Evolutionary conservation across 345 rosid species (phyloP), one percentile per base, ranked within the genome.

Genomic region (Ceriops zippeliana): DNA sequence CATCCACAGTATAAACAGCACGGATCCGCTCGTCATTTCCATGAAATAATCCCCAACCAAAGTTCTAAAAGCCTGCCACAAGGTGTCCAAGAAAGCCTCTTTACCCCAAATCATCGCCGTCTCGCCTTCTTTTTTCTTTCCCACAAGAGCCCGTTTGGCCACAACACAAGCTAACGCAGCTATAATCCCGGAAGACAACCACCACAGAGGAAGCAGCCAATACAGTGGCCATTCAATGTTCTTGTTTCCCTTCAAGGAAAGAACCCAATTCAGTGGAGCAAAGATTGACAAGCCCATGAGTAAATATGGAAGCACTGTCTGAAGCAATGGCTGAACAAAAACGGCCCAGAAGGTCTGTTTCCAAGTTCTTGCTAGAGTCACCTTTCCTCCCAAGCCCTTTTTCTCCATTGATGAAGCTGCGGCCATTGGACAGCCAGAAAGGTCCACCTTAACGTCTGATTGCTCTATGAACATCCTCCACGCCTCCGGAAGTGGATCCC

Each of bases 361-460:
- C 87, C 80, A 73, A 20, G 83, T 77, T 59, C 89, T 86, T 26
- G 78, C 83, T 3, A 86, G 75, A 7, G 87, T 84, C 59, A 84
- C 80, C 42, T 77, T 75, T 30, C 61, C 65, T 34, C 63, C 65
- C 0, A 63, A 26, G 6, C 63, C 75, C 26, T 75, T 76, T 61
- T 66, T 82, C 76, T 71, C 67, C 22, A 62, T 7, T 5, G 76
- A 61, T 63, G 82, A 8, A 7, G 77, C 66, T 65, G 83, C 89
- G 1, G 89, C 87, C 86, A 84, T 81, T 62, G 89, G 90, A 76
- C 89, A 86, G 1, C 87, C 89, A 1, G 93, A 80, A 35, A 88
- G 90, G 76, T 88, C 80, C 15, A 83, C 85, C 70, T 83, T 80
- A 17, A 84, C 86, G 72, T 88, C 93, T 19, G 89, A 78, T 73